phyloP scores from a whole-genome alignment of 1,284 basidiomycete genomes.

The Porogramme epimiltina region DNA sequence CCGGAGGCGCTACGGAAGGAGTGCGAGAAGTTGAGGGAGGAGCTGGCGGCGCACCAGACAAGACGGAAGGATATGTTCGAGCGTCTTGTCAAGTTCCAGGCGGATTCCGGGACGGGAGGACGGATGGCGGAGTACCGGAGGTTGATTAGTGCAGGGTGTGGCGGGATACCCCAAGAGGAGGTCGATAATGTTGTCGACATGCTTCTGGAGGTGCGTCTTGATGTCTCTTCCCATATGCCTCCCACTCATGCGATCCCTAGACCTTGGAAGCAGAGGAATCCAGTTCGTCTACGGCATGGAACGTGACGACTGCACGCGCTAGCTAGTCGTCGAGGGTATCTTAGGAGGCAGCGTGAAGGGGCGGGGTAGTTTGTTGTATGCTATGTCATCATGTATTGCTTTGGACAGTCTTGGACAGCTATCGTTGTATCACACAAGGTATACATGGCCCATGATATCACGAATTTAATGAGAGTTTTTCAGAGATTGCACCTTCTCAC shows the following conservation, averaged over 20 bases:
- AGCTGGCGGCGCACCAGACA: constrained; percentile 66
- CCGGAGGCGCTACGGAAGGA: constrained; percentile 58
- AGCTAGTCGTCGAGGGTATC: constrained; percentile 19
- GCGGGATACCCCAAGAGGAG: constrained; percentile 82
- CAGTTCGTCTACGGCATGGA: constrained; percentile 50
- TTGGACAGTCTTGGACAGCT: constrained; percentile 9
- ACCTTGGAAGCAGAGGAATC: constrained; percentile 68
- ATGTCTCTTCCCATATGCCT: neutral
- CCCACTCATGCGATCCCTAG: constrained; percentile 35
- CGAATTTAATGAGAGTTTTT: too few species aligned
- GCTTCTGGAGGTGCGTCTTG: constrained; percentile 72
- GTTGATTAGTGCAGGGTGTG: constrained; percentile 86
- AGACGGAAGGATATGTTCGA: constrained; percentile 74
- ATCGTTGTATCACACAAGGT: constrained; percentile 13
- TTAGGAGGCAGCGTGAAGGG: constrained; percentile 7
- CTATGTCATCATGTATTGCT: constrained; percentile 20
- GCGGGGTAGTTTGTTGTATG: constrained; percentile 16
- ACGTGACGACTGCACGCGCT: constrained; percentile 21
- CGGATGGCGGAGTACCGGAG: constrained; percentile 87
- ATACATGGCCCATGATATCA: neutral
- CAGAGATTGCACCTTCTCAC: neutral
- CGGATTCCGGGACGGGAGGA: constrained; percentile 87
- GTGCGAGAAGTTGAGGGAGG: constrained; percentile 63
- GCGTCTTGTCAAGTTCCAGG: constrained; percentile 77
- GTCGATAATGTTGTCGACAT: constrained; percentile 84